Percentiles rank a stretch among this genome's conserved stretches.
phyloP scores from a whole-genome alignment of 306 rosid species.

The Inga leiocalycina region DNA sequence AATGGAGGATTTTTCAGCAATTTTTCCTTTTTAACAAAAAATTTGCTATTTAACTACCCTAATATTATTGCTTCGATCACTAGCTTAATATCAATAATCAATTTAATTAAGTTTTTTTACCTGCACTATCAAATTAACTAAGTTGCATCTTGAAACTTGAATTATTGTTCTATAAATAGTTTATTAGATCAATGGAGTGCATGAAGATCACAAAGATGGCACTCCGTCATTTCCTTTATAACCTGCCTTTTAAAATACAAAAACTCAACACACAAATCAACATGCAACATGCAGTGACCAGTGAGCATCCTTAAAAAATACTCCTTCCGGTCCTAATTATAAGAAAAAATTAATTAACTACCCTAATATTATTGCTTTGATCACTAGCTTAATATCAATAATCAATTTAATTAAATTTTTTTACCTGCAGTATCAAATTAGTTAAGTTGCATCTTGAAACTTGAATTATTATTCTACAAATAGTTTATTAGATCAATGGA shows the following conservation, averaged over 20 bases:
- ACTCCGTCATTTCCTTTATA: neutral
- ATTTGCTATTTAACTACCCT: neutral
- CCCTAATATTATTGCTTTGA: neutral
- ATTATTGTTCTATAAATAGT: neutral
- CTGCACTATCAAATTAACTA: too few relatives aligned
- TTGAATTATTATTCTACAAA: neutral
- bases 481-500: slow-evolving; percentile 19
- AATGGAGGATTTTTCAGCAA: too few relatives aligned
- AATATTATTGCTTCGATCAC: neutral
- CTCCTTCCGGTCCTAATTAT: neutral
- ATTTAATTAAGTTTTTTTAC: too few relatives aligned
- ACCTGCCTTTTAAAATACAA: neutral
- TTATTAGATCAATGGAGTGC: slow-evolving; percentile 19
- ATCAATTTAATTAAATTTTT: too few relatives aligned
- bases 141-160: neutral
- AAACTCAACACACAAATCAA: slow-evolving; percentile 6
- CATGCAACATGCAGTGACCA: slow-evolving; percentile 13
- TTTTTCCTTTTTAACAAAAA: too few relatives aligned
- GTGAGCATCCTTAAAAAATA: slow-evolving; percentile 31
- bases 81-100: too few relatives aligned
- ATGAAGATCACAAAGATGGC: slow-evolving; percentile 49
- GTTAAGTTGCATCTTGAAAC: neutral
- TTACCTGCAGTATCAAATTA: too few relatives aligned
- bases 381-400: neutral
- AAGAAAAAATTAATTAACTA: neutral